Base-by-base conservation (phyloP, 306 rosid genomes). In the Sicyos baderoa region DNA sequence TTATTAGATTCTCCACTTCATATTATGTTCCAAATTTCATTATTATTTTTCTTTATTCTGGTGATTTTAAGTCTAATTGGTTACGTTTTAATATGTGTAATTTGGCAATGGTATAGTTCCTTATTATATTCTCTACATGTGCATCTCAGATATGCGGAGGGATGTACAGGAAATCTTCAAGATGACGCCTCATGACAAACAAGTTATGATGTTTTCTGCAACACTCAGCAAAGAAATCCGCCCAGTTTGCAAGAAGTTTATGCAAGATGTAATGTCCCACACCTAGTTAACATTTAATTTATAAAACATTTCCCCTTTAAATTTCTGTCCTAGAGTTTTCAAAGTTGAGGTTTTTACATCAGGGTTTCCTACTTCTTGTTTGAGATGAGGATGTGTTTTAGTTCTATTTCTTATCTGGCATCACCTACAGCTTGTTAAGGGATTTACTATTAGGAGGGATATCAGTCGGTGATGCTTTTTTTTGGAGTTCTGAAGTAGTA, bases 141-240 rank as follows among this genome's bases (percentile, higher is more conserved):
- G 71, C 11, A 42, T 17, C 82, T 81, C 83, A 94, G 99, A 94
- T 84, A 94, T 94, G 99, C 82, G 99, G 84, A 86, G 94, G 72
- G 99, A 94, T 21, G 99, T 94, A 75, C 99, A 94, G 75, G 91
- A 94, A 77, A 94, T 94, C 57, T 94, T 94, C 88, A 94, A 88
- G 87, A 77, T 94, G 97, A 94, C 99, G 25, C 99, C 99, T 67
- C 99, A 94, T 19, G 99, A 93, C 63, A 93, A 93, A 82, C 99
- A 93, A 85, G 99, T 93, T 42, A 93, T 93, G 99, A 93, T 93
- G 99, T 93, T 93, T 72, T 93, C 99, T 62, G 99, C 99, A 57
- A 93, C 99, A 29, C 96, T 93, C 68, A 93, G 97, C 97, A 93
- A 93, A 84, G 99, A 93, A 72, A 93, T 93, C 71, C 99, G 99